Base-by-base conservation (phyloP, 106 monocot genomes). In the Narthecium ossifragum region DNA sequence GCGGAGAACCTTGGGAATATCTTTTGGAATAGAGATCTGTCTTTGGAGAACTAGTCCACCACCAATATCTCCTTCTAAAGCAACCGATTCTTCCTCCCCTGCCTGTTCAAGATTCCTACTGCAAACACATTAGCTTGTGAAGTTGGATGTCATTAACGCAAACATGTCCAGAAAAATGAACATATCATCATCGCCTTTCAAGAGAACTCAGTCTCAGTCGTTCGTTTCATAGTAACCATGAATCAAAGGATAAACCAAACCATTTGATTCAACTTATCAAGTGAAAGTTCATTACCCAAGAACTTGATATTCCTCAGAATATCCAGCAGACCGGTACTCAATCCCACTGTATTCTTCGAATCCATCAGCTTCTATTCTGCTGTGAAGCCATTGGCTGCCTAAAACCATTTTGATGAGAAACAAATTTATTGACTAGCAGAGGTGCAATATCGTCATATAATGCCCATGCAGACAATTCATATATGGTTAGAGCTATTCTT, bases 261-360 rank as follows among this genome's bases (percentile, higher is more conserved):
- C n/a, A n/a, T n/a, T n/a, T n/a, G n/a, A n/a, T n/a, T n/a, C n/a
- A n/a, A n/a, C n/a, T n/a, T n/a, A n/a, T n/a, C 0, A 0, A 49
- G 51, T 34, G 23, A 15, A 61, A 40, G 0, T 53, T 40, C 29
- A 52, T 77, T 76, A 90, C 96, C 70, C 57, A 26, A 73, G 28
- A 57, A 98, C 83, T 63, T 57, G 32, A 66, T 98, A 98, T 68
- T 90, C 78, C 55, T 98, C 96, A 6, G 72, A 74, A 71, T 90
- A 98, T 64, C 96, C 96, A 69, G 96, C 75, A 59, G 90, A 98
- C 4, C 96, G 78, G 57, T 87, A 98, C 62, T 98, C 90, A 53
- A 64, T 59, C 11, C 86, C 96, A 72, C 90, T 84, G 69, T 90
- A 98, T 72, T 98, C 90, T 65, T 98, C 96, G 46, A 90, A 98